Evolutionary conservation across 2,329 filamentous ascomycete species (phyloP).

Genomic region (Zopfia rhizophila): DNA sequence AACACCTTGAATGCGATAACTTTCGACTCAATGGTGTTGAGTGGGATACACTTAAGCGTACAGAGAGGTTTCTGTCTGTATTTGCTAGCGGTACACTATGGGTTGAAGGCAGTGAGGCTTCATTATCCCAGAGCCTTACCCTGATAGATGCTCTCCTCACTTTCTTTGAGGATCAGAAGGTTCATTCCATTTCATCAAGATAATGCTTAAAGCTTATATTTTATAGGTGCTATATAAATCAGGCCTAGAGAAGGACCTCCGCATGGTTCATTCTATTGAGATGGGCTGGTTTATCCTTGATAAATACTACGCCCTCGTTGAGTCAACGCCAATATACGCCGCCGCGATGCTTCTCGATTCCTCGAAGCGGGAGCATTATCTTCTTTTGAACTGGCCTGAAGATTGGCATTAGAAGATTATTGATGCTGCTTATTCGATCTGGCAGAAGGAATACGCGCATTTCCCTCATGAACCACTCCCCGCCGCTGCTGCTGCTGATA

Average conservation of each 20-base stretch:
- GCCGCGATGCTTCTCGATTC: slow-evolving; percentile 5
- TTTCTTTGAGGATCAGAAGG: slow-evolving; percentile 13
- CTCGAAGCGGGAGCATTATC: slow-evolving; percentile 2
- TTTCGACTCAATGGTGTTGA: slow-evolving; percentile 1
- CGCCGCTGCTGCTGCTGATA: too few relatives aligned
- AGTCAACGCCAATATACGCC: background rate
- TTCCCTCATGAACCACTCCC: too few relatives aligned
- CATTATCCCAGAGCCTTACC: slow-evolving; percentile 5
- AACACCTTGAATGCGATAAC: slow-evolving; percentile 9
- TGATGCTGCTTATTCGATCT: too few relatives aligned
- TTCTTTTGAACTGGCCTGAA: slow-evolving; percentile 8
- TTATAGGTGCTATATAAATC: too few relatives aligned
- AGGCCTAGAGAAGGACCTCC: too few relatives aligned
- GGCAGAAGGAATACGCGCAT: too few relatives aligned
- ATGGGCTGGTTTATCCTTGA: slow-evolving; percentile 10
- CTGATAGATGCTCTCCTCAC: slow-evolving; percentile 9
- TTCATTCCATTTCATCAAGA: slow-evolving; percentile 3
- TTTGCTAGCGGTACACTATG: slow-evolving; percentile 12
- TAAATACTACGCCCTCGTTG: slow-evolving; percentile 3
- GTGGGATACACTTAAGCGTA: slow-evolving; percentile 9
- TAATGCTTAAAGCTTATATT: slow-evolving; percentile 1
- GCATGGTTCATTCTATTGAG: slow-evolving; percentile 10
- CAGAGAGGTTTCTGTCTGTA: slow-evolving; percentile 6
- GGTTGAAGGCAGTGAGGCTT: slow-evolving; percentile 11
- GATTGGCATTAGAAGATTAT: too few relatives aligned